These are phyloP conservation scores for Capsella bursapastoris DNA, from an alignment of 345 rosid genomes.

Conservation along the genomic window DNA sequence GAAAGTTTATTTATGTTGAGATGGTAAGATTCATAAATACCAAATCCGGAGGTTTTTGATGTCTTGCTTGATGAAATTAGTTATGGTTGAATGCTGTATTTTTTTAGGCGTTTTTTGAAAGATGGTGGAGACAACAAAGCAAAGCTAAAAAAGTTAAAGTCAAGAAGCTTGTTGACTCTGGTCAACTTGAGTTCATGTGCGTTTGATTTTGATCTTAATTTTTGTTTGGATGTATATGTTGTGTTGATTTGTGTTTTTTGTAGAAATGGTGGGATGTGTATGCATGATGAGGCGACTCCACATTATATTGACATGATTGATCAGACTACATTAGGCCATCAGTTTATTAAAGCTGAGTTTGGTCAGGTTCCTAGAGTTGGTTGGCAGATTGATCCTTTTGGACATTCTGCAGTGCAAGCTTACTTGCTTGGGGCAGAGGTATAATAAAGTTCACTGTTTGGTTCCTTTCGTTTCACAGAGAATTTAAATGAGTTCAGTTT, in stretches of 20 bases:
- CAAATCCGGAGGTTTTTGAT: neutral
- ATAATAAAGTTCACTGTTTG: slow-evolving; percentile 15
- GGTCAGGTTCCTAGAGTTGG: slow-evolving; percentile 93
- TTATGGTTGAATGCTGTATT: slow-evolving; percentile 13
- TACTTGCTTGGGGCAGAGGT: slow-evolving; percentile 97
- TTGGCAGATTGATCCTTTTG: slow-evolving; percentile 98
- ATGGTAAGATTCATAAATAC: slow-evolving; percentile 49
- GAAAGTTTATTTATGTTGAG: slow-evolving; percentile 92
- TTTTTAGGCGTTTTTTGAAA: slow-evolving; percentile 82
- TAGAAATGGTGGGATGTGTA: slow-evolving; percentile 94
- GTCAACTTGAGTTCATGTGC: slow-evolving; percentile 94
- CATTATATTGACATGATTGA: slow-evolving; percentile 95
- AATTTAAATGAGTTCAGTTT: neutral
- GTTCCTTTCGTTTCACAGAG: neutral
- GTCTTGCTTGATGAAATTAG: neutral
- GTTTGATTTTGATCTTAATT: slow-evolving; percentile 32
- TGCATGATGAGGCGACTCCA: slow-evolving; percentile 94
- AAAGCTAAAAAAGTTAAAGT: slow-evolving; percentile 68
- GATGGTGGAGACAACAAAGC: slow-evolving; percentile 99
- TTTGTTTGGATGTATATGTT: slow-evolving; percentile 1
- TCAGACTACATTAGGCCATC: slow-evolving; percentile 92
- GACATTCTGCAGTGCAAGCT: slow-evolving; percentile 95
- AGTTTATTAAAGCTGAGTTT: slow-evolving; percentile 76
- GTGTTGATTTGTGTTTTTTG: slow-evolving; percentile 30
- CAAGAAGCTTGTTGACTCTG: slow-evolving; percentile 79